These are phyloP conservation scores for Cladophialophora carrionii DNA, from an alignment of 2,329 filamentous ascomycete species.

Conservation along the genomic window DNA sequence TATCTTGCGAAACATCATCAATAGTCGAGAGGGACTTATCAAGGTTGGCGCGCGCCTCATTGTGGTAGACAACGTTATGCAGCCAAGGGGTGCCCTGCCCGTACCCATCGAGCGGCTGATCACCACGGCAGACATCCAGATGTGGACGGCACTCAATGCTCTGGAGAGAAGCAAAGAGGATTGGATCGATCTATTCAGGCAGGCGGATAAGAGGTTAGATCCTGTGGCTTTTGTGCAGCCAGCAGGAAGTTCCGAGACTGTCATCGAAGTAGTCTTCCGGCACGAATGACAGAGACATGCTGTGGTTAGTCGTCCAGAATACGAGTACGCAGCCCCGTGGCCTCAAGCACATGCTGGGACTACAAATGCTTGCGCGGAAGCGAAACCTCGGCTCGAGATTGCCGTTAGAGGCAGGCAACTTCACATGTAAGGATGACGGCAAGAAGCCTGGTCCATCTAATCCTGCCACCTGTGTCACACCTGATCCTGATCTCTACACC, in stretches of 20 bases:
- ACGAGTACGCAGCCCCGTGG: background rate
- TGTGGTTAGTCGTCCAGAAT: background rate
- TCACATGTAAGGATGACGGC: no score
- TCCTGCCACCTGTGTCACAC: background rate
- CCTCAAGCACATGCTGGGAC: background rate
- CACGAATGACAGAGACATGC: background rate
- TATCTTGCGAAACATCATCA: slow-evolving; percentile 27
- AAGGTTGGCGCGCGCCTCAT: slow-evolving; percentile 15
- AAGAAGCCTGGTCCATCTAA: background rate
- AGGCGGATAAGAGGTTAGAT: slow-evolving; percentile 14
- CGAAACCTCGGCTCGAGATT: background rate
- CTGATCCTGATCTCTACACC: background rate
- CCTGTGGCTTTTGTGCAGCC: slow-evolving; percentile 10
- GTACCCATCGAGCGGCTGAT: slow-evolving; percentile 8
- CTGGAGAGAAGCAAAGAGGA: slow-evolving; percentile 14
- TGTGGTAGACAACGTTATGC: slow-evolving; percentile 14
- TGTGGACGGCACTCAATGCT: slow-evolving; percentile 10
- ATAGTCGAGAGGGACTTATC: background rate
- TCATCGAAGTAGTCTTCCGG: slow-evolving; percentile 17
- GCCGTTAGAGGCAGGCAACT: no score
- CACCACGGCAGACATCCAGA: slow-evolving; percentile 14
- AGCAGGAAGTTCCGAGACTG: slow-evolving; percentile 12
- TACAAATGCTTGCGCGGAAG: background rate
- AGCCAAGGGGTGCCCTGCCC: slow-evolving; percentile 3
- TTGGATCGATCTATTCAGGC: slow-evolving; percentile 17